Evolutionary conservation across 1,284 basidiomycete genomes (phyloP).

Genomic region (Filobasidium uniguttulatum): DNA sequence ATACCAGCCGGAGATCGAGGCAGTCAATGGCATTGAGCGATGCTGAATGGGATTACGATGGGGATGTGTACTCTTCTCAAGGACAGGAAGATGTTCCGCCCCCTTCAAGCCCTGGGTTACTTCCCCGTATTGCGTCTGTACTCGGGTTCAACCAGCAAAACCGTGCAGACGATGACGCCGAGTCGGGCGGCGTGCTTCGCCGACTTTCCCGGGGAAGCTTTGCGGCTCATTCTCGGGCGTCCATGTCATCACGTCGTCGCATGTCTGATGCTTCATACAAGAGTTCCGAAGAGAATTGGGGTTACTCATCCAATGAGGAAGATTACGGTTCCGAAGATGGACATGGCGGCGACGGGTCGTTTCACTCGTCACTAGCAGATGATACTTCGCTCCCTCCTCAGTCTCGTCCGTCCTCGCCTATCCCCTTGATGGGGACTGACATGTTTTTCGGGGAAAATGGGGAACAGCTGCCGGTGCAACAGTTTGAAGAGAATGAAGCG

Average conservation of each 20-base stretch:
- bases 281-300: constrained; percentile 27
- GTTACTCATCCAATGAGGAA: constrained; percentile 27
- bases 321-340: constrained; percentile 22
- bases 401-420: constrained; percentile 28
- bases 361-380: constrained; percentile 31
- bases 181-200: constrained; percentile 6
- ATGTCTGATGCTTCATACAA: constrained; percentile 11
- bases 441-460: constrained; percentile 33
- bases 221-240: constrained; percentile 12
- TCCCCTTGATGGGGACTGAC: constrained; percentile 31
- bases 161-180: constrained; percentile 13
- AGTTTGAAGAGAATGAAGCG: constrained; percentile 24
- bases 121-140: constrained; percentile 31
- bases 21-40: constrained; percentile 11
- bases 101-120: constrained; percentile 10
- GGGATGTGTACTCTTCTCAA: no score
- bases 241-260: constrained; percentile 4
- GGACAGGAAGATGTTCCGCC: constrained; percentile 4
- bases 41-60: constrained; percentile 6
- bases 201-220: constrained; percentile 15
- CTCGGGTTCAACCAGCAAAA: constrained; percentile 21
- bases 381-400: constrained; percentile 37
- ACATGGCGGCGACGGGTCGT: constrained; percentile 28
- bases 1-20: constrained; percentile 7
- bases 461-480: constrained; percentile 20